Evolutionary conservation across 1,139 yeast species (phyloP), one percentile per base, ranked within the genome.

Genomic region (Trichomonascaceae sp.): DNA sequence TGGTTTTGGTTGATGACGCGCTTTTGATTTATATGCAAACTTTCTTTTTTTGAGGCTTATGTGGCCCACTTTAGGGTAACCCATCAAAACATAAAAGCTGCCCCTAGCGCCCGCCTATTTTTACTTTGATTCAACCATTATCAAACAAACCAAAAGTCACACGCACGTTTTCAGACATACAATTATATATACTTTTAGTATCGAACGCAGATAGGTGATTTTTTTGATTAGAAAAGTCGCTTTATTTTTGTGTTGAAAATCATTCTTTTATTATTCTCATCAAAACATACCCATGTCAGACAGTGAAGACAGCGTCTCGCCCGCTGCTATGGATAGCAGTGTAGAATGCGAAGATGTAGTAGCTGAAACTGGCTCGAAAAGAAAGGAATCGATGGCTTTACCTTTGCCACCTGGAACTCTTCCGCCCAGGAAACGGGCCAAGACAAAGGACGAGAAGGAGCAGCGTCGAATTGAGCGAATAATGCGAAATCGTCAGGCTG

Each of bases 341-440:
- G 20, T 50, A 53, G 43, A 50, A 53, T 24, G 56, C 58, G 22
- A 52, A 17, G 41, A 36, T 9, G 17, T 57, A 7, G 53, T 57
- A 22, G 50, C 53, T 13, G 57, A 58, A 22, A 47, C 54, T 4
- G 65, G 62, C 19, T 52, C 63, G 18, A 63, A 64, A 52, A 60
- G 69, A 18, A 66, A 63, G 52, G 66, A 62, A 52, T 59, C 61
- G 38, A 61, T 66, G 63, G 62, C 65, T 20, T 61, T 67, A 50
- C 74, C 74, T 13, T 66, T 66, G 36, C 72, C 71, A 10, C 67
- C 69, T 20, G 74, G 72, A 2, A 64, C 88, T 32, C 77, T 91
- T 59, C 97, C 98, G 36, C 98, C 98, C 53, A 81, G 99, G 60
- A 93, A 93, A 74, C 81, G 98, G 63, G 99, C 99, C 10, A 89